These are phyloP conservation scores for Selaginella moellendorffii DNA, from an alignment of 75 land plant genomes.

Conservation along the genomic window DNA sequence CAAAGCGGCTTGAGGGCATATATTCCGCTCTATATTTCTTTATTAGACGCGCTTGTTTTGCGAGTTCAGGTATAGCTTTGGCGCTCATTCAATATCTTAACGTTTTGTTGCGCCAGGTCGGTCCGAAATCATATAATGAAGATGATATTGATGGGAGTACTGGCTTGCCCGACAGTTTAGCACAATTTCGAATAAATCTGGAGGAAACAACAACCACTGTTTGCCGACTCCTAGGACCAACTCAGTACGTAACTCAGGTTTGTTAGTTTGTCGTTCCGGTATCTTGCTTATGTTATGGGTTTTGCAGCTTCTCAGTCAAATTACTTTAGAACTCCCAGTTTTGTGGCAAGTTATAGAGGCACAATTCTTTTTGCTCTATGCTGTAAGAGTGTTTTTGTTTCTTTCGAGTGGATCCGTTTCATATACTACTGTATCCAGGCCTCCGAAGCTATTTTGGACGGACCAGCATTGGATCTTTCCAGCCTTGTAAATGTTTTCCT, in stretches of 20 bases:
- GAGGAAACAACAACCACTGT: conserved; percentile 73
- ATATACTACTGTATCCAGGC: neutral
- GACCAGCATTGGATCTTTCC: neutral
- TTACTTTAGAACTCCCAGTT: conserved; percentile 27
- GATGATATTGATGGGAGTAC: conserved; percentile 30
- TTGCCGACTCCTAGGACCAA: conserved; percentile 59
- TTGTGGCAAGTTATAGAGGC: conserved; percentile 75
- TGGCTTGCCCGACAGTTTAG: conserved; percentile 70
- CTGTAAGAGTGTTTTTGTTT: conserved; percentile 31
- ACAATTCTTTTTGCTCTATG: conserved; percentile 63
- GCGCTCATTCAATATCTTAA: too few relatives aligned
- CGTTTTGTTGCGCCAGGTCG: neutral
- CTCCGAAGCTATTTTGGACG: neutral
- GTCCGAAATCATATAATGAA: conserved; percentile 10
- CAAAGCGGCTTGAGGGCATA: conserved; percentile 32
- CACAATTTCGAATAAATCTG: conserved; percentile 61
- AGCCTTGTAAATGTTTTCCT: neutral
- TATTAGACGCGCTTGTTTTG: conserved; percentile 64
- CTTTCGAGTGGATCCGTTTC: neutral
- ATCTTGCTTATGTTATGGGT: neutral
- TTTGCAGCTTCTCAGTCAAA: conserved; percentile 21
- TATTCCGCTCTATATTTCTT: conserved; percentile 50
- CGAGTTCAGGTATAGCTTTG: conserved; percentile 58
- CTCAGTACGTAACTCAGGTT: conserved; percentile 60
- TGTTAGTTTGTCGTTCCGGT: neutral